Evolutionary conservation across 768 basidiomycete species (phyloP).

Genomic region (Mycena kentingensis): DNA sequence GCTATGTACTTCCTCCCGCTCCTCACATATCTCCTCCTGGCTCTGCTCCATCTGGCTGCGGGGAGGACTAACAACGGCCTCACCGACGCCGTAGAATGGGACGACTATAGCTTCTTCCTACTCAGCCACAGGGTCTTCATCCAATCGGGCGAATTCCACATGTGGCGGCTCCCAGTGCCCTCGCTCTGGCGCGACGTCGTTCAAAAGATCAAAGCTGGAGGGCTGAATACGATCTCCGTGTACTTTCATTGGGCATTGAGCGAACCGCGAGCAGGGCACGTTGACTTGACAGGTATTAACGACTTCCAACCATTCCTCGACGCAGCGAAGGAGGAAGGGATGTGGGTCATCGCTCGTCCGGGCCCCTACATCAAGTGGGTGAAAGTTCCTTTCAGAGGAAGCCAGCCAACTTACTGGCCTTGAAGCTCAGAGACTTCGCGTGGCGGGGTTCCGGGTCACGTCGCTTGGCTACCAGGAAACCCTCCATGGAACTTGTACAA

Average conservation of each 20-base stretch:
- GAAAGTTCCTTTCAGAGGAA: background rate
- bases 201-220: constrained; percentile 61
- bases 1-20: no score
- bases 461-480: constrained; percentile 14
- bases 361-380: constrained; percentile 34
- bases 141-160: constrained; percentile 60
- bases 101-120: constrained; percentile 50
- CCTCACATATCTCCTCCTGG: no score
- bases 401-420: background rate
- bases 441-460: constrained; percentile 38
- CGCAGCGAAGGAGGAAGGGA: constrained; percentile 52
- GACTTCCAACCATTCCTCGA: constrained; percentile 53
- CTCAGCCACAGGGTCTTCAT: constrained; percentile 17
- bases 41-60: no score
- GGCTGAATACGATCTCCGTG: constrained; percentile 58
- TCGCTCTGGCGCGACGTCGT: constrained; percentile 63
- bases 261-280: constrained; percentile 53
- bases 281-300: constrained; percentile 56
- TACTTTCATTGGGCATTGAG: constrained; percentile 62
- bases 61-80: constrained; percentile 12
- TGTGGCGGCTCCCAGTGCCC: constrained; percentile 62
- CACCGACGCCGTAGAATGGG: constrained; percentile 26
- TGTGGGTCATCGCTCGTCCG: constrained; percentile 62
- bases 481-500: constrained; percentile 17
- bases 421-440: constrained; percentile 62